Evolutionary conservation across 75 land plant genomes (phyloP), one percentile per base, ranked within the genome.

Genomic region (Selaginella moellendorffii): DNA sequence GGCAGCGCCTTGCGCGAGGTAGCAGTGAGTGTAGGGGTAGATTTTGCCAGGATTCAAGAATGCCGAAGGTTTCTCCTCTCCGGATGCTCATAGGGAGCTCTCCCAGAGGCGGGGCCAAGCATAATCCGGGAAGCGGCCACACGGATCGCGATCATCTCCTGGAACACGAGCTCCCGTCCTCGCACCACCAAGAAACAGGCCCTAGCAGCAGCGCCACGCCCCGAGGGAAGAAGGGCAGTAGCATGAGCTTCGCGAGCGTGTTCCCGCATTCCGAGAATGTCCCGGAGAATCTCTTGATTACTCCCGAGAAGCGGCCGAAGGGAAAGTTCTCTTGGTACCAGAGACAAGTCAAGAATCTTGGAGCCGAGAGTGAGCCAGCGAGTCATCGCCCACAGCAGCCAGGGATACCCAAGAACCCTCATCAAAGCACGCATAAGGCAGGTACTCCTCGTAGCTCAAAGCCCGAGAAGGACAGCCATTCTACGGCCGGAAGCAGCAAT

Each of bases 1-100:
- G n/a, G n/a, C n/a, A n/a, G n/a, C n/a, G n/a, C n/a, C n/a, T n/a
- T n/a, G n/a, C n/a, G n/a, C n/a, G n/a, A n/a, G n/a, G n/a, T n/a
- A n/a, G n/a, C n/a, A n/a, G n/a, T n/a, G n/a, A n/a, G n/a, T n/a
- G n/a, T n/a, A n/a, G n/a, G n/a, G n/a, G n/a, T n/a, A n/a, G n/a
- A n/a, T n/a, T n/a, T n/a, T n/a, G n/a, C n/a, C n/a, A n/a, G n/a
- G n/a, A n/a, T n/a, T n/a, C n/a, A n/a, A 36, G 5, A 5, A 36
- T 36, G 46, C 46, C 46, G 46, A 36, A 36, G 46, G 46, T 36
- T 36, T 36, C 46, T 14, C 46, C 46, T 36, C 46, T 36, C 46
- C 5, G 46, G 46, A 36, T 36, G 46, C 14, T 36, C n/a, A n/a
- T n/a, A n/a, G n/a, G n/a, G n/a, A n/a, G n/a, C n/a, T n/a, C n/a